Evolutionary conservation across 2,329 filamentous ascomycete genomes (phyloP).

Genomic region (Trichoderma semiorbis): DNA sequence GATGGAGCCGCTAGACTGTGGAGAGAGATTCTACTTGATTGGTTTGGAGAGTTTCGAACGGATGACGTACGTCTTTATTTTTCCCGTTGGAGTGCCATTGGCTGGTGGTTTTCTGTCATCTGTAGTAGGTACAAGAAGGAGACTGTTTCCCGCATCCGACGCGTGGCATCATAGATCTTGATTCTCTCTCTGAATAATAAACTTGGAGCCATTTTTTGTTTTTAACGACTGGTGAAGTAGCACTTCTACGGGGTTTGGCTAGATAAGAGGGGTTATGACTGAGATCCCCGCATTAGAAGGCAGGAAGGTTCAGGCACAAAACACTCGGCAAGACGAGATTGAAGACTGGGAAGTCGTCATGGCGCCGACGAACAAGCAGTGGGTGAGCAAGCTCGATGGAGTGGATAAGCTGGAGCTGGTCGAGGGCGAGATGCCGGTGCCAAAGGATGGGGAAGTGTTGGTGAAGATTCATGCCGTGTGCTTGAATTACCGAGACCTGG

Average conservation of each 20-base stretch:
- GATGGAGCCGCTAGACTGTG: neutral
- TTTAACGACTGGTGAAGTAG: neutral
- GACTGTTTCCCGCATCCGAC: neutral
- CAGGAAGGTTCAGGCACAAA: neutral
- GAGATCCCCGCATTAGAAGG: neutral
- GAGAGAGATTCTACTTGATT: neutral
- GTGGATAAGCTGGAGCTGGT: slow-evolving; percentile 49
- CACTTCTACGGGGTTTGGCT: neutral
- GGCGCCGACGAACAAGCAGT: slow-evolving; percentile 40
- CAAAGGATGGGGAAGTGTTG: slow-evolving; percentile 50
- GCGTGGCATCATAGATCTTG: neutral
- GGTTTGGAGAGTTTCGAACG: neutral
- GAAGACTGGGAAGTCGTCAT: neutral
- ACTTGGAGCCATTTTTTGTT: too few relatives aligned
- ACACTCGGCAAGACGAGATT: neutral
- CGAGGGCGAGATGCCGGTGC: slow-evolving; percentile 44
- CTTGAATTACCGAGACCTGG: slow-evolving; percentile 50
- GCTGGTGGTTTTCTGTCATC: neutral
- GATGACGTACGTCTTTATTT: neutral
- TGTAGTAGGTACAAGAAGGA: neutral
- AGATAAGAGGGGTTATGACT: neutral
- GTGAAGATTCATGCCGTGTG: slow-evolving; percentile 46
- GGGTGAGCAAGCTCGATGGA: slow-evolving; percentile 54
- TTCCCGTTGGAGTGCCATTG: neutral
- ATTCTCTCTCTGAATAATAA: neutral